These are phyloP conservation scores for Lactarius hatsudake DNA, from an alignment of 768 basidiomycete genomes.

Conservation along the genomic window DNA sequence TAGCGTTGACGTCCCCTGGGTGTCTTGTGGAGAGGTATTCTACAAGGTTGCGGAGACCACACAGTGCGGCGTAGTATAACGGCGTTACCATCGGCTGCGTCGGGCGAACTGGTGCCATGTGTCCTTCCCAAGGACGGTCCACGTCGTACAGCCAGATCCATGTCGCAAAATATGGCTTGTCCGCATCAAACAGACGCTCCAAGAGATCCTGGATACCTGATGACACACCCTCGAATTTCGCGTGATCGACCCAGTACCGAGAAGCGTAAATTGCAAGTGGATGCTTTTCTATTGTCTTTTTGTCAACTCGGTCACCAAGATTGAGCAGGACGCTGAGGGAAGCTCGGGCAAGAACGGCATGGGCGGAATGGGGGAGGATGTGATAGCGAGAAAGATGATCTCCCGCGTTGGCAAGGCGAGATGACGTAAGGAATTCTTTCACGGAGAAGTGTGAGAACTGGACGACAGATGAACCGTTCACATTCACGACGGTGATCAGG, in stretches of 20 bases:
- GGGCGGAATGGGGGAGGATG: not conserved
- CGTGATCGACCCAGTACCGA: conserved; percentile 3
- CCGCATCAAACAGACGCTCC: not conserved
- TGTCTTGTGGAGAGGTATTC: not conserved
- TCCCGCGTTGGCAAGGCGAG: not conserved
- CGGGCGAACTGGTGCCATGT: not conserved
- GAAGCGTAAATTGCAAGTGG: conserved; percentile 2
- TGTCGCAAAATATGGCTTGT: not conserved
- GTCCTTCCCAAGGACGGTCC: not conserved
- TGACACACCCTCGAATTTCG: not conserved
- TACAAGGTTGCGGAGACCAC: not conserved
- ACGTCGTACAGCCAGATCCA: conserved; percentile 7
- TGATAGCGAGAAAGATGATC: not conserved
- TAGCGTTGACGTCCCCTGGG: not conserved
- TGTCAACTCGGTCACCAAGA: not conserved
- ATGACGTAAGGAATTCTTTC: not conserved
- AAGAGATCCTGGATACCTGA: not conserved
- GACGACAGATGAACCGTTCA: not conserved
- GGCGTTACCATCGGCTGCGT: not conserved
- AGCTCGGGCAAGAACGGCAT: not conserved
- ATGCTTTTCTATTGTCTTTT: not conserved
- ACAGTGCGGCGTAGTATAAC: conserved; percentile 4
- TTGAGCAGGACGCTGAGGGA: conserved; percentile 1
- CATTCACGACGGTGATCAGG: not conserved
- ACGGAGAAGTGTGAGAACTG: not conserved